Evolutionary conservation across 2,329 filamentous ascomycete species (phyloP).

Genomic region (Microcyclospora pomicola): DNA sequence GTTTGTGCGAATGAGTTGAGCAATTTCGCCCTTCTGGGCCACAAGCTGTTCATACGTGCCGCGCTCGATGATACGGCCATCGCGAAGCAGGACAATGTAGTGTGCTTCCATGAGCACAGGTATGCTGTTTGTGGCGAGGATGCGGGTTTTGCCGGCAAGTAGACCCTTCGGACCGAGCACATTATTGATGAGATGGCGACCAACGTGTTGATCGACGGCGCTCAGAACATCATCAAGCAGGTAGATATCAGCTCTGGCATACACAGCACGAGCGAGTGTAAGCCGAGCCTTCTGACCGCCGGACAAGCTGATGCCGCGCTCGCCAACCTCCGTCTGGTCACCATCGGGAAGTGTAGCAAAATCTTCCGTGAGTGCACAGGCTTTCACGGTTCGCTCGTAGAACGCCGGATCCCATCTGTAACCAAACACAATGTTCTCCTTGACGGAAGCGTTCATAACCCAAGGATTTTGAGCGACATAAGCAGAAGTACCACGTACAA

Average conservation of each 20-base stretch:
- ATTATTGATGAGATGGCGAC: slow-evolving; percentile 84
- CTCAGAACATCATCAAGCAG: slow-evolving; percentile 88
- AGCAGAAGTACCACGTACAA: slow-evolving; percentile 67
- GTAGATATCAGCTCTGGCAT: slow-evolving; percentile 92
- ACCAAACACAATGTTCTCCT: slow-evolving; percentile 94
- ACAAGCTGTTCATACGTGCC: slow-evolving; percentile 85
- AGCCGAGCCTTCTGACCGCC: slow-evolving; percentile 93
- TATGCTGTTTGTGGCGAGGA: slow-evolving; percentile 91
- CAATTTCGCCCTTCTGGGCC: slow-evolving; percentile 84
- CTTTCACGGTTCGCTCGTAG: slow-evolving; percentile 83
- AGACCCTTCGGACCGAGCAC: slow-evolving; percentile 79
- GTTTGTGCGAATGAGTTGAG: slow-evolving; percentile 67
- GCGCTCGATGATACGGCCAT: slow-evolving; percentile 70
- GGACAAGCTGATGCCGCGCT: slow-evolving; percentile 89
- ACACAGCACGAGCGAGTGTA: slow-evolving; percentile 83
- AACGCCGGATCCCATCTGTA: slow-evolving; percentile 88
- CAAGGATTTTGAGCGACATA: slow-evolving; percentile 89
- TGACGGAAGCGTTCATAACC: slow-evolving; percentile 96
- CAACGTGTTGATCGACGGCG: slow-evolving; percentile 96
- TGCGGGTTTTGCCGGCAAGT: slow-evolving; percentile 71
- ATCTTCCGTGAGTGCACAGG: slow-evolving; percentile 81
- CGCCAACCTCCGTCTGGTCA: slow-evolving; percentile 90
- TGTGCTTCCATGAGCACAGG: slow-evolving; percentile 79
- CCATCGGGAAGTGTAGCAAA: slow-evolving; percentile 88
- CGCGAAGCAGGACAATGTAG: slow-evolving; percentile 71